Evolutionary conservation across 164 flowering plant species (phyloP), one percentile per base, ranked within the genome.

Genomic region (Vitis amurensis): DNA sequence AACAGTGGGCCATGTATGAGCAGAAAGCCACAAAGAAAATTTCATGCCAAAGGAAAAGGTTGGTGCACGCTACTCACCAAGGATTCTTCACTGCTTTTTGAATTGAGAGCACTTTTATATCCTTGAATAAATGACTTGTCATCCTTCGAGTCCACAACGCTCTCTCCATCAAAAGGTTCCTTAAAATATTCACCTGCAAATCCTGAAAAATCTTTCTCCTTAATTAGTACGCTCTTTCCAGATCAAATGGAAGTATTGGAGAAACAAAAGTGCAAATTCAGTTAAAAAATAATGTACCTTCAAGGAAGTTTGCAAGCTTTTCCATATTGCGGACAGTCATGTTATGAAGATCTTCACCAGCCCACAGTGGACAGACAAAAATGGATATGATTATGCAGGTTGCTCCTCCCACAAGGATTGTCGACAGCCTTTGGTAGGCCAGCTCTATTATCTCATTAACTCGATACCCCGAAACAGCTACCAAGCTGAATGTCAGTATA

Each of bases 291-390:
- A 50, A 4, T 48, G 30, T 75, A 93, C 98, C 93, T 88, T 91
- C 89, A 23, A 91, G 78, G 78, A 75, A 93, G 59, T 8, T 76
- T 12, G 81, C 93, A 68, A 93, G 85, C 74, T 84, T 90, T 64
- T 90, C 91, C n/a, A 93, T 31, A 73, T 87, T 88, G 56, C 58
- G 70, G 62, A 85, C 88, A 6, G 86, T 63, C n/a, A 80, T 68
- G 11, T 86, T 81, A 73, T 93, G 97, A 53, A 93, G 90, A 69
- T 91, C 97, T 76, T 83, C 81, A 50, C 97, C 98, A 57, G 96
- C 97, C 98, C 97, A 91, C 0, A 93, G 96, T 1, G 97, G 98
- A 56, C 84, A 88, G 6, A 89, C 53, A 53, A 78, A 69, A 12
- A 90, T 68, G 69, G 89, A 82, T 11, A 90, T 63, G 12, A 89